These are phyloP conservation scores for Coemansia sp. DNA, from an alignment of 192 early-diverging fungal species.

Conservation along the genomic window DNA sequence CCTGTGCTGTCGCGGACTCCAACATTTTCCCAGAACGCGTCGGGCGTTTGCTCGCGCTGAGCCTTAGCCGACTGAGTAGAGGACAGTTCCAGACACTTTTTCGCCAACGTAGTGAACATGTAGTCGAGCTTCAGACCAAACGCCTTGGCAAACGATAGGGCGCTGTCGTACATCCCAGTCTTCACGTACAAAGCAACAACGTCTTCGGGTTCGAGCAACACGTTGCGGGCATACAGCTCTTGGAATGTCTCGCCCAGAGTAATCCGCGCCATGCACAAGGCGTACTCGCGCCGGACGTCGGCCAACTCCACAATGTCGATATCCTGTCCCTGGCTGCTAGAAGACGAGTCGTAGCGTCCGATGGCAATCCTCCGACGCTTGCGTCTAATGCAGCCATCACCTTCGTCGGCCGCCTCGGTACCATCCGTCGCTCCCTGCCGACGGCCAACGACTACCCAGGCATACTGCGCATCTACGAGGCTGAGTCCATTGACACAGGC, in stretches of 20 bases:
- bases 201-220: constrained; percentile 45
- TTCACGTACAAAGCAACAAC: constrained; percentile 38
- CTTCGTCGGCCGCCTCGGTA: background rate
- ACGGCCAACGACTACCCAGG: constrained; percentile 49
- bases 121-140: constrained; percentile 31
- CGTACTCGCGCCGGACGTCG: constrained; percentile 49
- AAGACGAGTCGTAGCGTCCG: constrained; percentile 26
- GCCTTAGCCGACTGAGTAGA: background rate
- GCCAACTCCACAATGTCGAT: constrained; percentile 45
- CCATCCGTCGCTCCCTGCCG: constrained; percentile 3
- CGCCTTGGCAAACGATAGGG: constrained; percentile 26
- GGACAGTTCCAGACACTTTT: constrained; percentile 35
- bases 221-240: constrained; percentile 40
- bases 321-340: constrained; percentile 23
- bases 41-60: constrained; percentile 23
- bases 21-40: constrained; percentile 38
- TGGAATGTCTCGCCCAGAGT: constrained; percentile 29
- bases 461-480: constrained; percentile 44
- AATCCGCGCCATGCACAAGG: constrained; percentile 40
- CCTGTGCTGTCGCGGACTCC: constrained; percentile 17
- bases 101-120: constrained; percentile 29
- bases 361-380: constrained; percentile 36
- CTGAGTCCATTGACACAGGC: constrained; percentile 41
- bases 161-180: constrained; percentile 49
- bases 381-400: constrained; percentile 14